phyloP scores from a whole-genome alignment of 2,329 filamentous ascomycete genomes.

The Cercospora nicotianae region DNA sequence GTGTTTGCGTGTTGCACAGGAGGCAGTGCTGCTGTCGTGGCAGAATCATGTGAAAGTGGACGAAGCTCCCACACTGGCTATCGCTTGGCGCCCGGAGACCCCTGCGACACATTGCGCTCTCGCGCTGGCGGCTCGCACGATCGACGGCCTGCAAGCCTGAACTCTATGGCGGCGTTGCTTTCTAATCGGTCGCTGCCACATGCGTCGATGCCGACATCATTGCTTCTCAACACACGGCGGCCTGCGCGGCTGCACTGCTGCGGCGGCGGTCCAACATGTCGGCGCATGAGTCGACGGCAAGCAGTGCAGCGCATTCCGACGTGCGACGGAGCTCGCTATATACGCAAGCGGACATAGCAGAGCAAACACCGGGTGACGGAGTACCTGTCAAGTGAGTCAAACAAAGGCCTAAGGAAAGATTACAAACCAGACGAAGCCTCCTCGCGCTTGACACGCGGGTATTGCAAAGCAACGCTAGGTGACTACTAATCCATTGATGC shows the following conservation, averaged over 20 bases:
- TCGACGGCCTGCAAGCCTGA: background rate
- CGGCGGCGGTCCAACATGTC: background rate
- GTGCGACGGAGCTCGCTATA: background rate
- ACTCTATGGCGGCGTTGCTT: conserved; percentile 1
- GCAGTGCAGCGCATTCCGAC: background rate
- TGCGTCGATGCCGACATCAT: background rate
- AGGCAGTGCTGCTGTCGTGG: conserved; percentile 1
- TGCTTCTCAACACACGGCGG: background rate
- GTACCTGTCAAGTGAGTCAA: background rate
- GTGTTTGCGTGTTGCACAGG: background rate
- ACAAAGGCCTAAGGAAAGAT: background rate
- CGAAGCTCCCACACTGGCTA: background rate
- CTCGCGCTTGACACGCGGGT: background rate
- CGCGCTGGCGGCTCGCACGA: background rate
- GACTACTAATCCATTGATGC: background rate
- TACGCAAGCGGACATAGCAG: background rate
- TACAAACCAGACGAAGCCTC: background rate
- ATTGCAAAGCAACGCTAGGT: background rate
- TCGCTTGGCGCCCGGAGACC: background rate
- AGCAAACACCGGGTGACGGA: background rate
- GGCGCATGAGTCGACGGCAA: background rate
- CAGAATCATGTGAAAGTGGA: conserved; percentile 8
- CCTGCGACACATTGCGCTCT: background rate
- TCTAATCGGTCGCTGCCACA: background rate
- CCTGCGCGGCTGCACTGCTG: background rate